Conservation (phyloP, 2,329 filamentous ascomycete species). For the Pseudogymnoascus verrucosus region DNA sequence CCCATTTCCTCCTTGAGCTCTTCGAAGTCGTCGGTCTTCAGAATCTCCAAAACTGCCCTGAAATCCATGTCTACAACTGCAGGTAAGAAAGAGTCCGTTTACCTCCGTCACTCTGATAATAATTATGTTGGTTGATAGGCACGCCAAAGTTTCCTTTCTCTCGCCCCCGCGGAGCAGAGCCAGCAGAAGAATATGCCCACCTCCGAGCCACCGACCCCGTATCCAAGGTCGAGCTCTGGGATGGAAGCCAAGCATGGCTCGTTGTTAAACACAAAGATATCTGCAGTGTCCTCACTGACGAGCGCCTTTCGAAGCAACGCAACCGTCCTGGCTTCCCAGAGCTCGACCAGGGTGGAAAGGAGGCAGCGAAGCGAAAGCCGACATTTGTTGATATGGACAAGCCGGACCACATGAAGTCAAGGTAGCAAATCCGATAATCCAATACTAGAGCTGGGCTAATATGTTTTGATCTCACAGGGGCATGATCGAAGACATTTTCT, state of each 20-base stretch:
- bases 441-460: not conserved
- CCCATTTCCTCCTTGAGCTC: not conserved
- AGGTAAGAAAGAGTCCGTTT: not conserved
- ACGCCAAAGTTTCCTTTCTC: constrained; percentile 33
- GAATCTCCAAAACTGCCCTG: not conserved
- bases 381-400: constrained; percentile 46
- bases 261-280: constrained; percentile 42
- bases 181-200: constrained; percentile 36
- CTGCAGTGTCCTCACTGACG: constrained; percentile 35
- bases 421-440: constrained; percentile 21
- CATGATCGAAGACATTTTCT: constrained; percentile 40
- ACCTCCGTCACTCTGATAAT: not conserved
- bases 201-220: constrained; percentile 37
- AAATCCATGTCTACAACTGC: constrained; percentile 1
- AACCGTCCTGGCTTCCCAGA: constrained; percentile 39
- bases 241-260: constrained; percentile 40
- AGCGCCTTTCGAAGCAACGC: constrained; percentile 40
- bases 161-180: constrained; percentile 32
- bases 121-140: constrained; percentile 9
- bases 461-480: constrained; percentile 22
- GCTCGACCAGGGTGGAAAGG: constrained; percentile 38
- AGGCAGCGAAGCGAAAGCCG: constrained; percentile 40
- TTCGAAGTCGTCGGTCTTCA: not conserved
- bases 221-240: constrained; percentile 38
- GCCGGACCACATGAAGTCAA: constrained; percentile 39